Evolutionary conservation across 305 asterid species (phyloP).

Genomic region (Rubia balearica): DNA sequence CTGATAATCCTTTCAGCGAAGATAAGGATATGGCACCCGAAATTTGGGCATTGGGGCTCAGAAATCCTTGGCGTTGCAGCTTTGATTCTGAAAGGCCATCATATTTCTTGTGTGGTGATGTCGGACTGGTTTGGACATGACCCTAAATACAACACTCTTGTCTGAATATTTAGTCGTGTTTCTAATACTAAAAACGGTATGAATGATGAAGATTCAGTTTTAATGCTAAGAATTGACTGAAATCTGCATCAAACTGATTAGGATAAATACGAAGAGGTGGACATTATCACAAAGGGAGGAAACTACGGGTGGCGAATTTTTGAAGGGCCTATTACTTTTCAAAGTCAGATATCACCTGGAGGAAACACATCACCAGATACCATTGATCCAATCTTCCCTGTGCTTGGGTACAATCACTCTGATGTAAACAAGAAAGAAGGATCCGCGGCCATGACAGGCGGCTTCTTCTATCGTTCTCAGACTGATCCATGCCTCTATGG

Average conservation of each 20-base stretch:
- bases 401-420: slow-evolving; percentile 69
- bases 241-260: background rate
- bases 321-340: slow-evolving; percentile 65
- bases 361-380: slow-evolving; percentile 54
- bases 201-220: background rate
- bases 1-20: slow-evolving; percentile 63
- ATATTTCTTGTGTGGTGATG: slow-evolving; percentile 71
- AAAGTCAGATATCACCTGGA: slow-evolving; percentile 45
- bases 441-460: slow-evolving; percentile 95
- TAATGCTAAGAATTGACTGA: background rate
- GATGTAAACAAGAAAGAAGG: slow-evolving; percentile 57
- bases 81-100: slow-evolving; percentile 89
- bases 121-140: slow-evolving; percentile 56
- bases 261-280: slow-evolving; percentile 62
- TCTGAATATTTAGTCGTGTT: background rate
- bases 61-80: slow-evolving; percentile 95
- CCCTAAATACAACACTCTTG: background rate
- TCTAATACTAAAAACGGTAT: background rate
- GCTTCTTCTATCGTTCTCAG: slow-evolving; percentile 67
- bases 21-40: slow-evolving; percentile 59
- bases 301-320: slow-evolving; percentile 87
- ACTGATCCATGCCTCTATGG: slow-evolving; percentile 87
- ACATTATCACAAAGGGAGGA: slow-evolving; percentile 79
- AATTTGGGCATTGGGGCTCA: slow-evolving; percentile 79
- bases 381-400: slow-evolving; percentile 64